Base-by-base conservation (phyloP, 305 asterid species). In the Fraxinus velutina region DNA sequence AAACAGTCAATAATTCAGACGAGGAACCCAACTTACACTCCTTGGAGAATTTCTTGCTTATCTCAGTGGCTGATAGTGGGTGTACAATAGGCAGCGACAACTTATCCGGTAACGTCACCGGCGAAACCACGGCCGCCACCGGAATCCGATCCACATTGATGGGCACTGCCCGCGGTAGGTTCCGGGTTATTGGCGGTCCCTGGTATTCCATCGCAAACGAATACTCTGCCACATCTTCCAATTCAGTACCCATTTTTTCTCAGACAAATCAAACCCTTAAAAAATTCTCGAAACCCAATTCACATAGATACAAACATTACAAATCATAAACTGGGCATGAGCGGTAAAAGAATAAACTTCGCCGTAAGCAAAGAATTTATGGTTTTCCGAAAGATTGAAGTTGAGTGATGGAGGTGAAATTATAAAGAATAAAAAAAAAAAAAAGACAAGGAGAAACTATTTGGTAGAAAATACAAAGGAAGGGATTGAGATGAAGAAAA, bases 101-200 rank as follows among this genome's bases (percentile, higher is more conserved):
- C 57, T 88, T 94, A 37, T 88, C 93, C 6, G 95, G 78, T 82
- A 86, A 89, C 13, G 92, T 87, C 81, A 80, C 79, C 84, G 89
- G 94, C 19, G 98, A 92, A 84, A 94, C 98, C 37, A 94, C 97
- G 19, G 98, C 85, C 1, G 99, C 99, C 87, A 96, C 93, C 29
- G 98, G 99, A 86, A 96, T 96, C 86, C 93, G 92, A 82, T 96
- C 93, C 84, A 94, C 94, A 86, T 91, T 88, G 85, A 96, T 96
- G 84, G 99, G 99, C 76, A 94, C 87, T 6, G 99, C 99, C 83
- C 92, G 92, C 10, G 99, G 99, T 78, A 96, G 94, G 86, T 92
- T 93, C 27, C 93, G 90, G 77, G 92, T 92, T 76, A 96, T 92
- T 27, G 97, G 97, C 70, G 99, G 99, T 13, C 99, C 99, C 77